Conservation (phyloP, 2,329 filamentous ascomycete genomes). For the Aspergillus bombycis region DNA sequence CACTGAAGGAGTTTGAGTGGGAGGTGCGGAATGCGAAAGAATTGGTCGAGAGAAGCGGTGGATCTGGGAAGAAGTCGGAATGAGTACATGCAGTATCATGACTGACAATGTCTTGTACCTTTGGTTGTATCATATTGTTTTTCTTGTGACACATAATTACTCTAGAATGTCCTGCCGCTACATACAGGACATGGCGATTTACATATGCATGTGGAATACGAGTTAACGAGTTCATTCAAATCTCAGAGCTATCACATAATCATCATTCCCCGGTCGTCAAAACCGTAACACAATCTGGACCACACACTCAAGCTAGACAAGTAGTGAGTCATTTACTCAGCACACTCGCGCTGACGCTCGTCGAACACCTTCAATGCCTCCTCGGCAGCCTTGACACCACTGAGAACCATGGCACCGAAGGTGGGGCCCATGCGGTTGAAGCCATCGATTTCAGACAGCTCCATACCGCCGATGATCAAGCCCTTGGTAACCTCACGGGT, state of each 20-base stretch:
- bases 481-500: slow-evolving; percentile 87
- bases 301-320: not conserved
- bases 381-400: slow-evolving; percentile 88
- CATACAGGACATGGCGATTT: not conserved
- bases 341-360: slow-evolving; percentile 74
- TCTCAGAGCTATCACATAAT: not conserved
- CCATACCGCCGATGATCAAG: slow-evolving; percentile 93
- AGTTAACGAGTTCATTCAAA: not conserved
- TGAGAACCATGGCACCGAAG: slow-evolving; percentile 86
- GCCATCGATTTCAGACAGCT: slow-evolving; percentile 85
- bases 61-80: not conserved
- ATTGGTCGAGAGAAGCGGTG: slow-evolving; percentile 3
- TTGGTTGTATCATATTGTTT: not conserved
- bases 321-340: slow-evolving; percentile 38
- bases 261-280: slow-evolving; percentile 7
- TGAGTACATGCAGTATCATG: not conserved
- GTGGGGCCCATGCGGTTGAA: slow-evolving; percentile 90
- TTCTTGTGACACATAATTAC: not conserved
- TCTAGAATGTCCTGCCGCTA: not conserved
- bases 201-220: not conserved
- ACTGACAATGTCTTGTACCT: not conserved
- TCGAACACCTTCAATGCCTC: slow-evolving; percentile 80
- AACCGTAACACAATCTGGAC: not conserved
- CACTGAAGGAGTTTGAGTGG: slow-evolving; percentile 90
- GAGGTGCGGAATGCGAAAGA: slow-evolving; percentile 71